phyloP scores from a whole-genome alignment of 257 asterid species.

The Solanum chilense region DNA sequence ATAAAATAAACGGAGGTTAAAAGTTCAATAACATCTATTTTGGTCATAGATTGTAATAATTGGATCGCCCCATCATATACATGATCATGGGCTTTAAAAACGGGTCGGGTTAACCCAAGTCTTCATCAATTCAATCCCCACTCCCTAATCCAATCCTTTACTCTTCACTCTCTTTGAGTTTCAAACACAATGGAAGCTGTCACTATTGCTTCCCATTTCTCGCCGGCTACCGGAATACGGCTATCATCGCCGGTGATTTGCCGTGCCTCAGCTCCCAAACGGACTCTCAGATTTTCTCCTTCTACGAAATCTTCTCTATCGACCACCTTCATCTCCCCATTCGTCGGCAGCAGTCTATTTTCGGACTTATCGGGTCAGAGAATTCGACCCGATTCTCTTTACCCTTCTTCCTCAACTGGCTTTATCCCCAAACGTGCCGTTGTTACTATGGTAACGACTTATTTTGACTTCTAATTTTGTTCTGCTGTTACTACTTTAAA shows the following conservation, averaged over 20 bases:
- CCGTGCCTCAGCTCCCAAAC: conserved; percentile 17
- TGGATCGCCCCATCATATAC: not conserved
- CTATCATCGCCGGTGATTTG: conserved; percentile 7
- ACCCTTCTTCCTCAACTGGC: conserved; percentile 25
- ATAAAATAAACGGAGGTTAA: accelerated
- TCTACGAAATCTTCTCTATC: conserved; percentile 22
- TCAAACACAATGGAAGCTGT: conserved; percentile 25
- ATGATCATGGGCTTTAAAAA: not conserved
- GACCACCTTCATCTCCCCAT: conserved; percentile 41
- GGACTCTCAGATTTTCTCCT: not conserved
- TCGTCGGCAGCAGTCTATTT: conserved; percentile 36
- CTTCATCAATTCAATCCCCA: not conserved
- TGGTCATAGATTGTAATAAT: not conserved
- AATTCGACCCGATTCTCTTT: conserved; percentile 57
- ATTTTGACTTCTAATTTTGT: not conserved
- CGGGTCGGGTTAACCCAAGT: not conserved
- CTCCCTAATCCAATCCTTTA: not conserved
- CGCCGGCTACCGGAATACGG: conserved; percentile 37
- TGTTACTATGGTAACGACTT: conserved; percentile 58
- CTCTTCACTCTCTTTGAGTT: not conserved
- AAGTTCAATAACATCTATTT: not conserved
- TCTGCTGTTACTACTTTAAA: not conserved
- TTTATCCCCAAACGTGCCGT: conserved; percentile 54
- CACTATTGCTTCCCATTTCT: conserved; percentile 43
- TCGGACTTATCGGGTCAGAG: conserved; percentile 53